phyloP scores from a whole-genome alignment of 2,329 filamentous ascomycete species.

The Keithomyces neogunnii region DNA sequence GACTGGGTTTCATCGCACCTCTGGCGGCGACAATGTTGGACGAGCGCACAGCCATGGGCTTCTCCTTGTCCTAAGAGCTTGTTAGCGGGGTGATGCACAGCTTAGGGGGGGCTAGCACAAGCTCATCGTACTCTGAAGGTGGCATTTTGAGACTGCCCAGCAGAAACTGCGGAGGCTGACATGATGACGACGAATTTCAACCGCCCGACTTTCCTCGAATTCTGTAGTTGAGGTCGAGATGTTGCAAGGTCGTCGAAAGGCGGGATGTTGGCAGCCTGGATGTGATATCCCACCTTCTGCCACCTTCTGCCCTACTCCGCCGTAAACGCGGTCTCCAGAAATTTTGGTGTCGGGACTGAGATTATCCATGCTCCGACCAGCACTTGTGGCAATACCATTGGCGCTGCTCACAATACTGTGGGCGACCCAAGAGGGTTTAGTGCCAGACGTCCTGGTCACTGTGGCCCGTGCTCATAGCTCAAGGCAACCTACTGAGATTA shows the following conservation, averaged over 20 bases:
- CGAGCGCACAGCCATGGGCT: constrained; percentile 92
- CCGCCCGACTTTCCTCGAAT: constrained; percentile 16
- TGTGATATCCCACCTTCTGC: constrained; percentile 29
- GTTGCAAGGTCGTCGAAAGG: constrained; percentile 14
- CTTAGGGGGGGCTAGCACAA: constrained; percentile 14
- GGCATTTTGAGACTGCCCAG: constrained; percentile 38
- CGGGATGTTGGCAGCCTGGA: constrained; percentile 19
- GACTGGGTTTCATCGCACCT: constrained; percentile 49
- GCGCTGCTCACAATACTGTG: constrained; percentile 8
- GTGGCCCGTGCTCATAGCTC: constrained; percentile 26
- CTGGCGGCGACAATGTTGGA: constrained; percentile 95
- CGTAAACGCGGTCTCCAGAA: constrained; percentile 22
- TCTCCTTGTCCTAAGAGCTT: constrained; percentile 70
- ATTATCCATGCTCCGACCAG: constrained; percentile 29
- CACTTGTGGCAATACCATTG: too few species aligned
- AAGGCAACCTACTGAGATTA: constrained; percentile 30
- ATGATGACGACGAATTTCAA: constrained; percentile 33
- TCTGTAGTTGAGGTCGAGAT: constrained; percentile 21
- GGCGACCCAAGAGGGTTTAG: constrained; percentile 16
- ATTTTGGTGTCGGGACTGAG: constrained; percentile 31
- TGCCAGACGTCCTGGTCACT: constrained; percentile 11
- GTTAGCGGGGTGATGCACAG: constrained; percentile 27
- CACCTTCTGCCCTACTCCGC: constrained; percentile 27
- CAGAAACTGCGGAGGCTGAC: constrained; percentile 32
- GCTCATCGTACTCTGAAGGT: constrained; percentile 46